These are phyloP conservation scores for Cladosporium sp. DNA, from an alignment of 2,329 filamentous ascomycete species.

Conservation along the genomic window DNA sequence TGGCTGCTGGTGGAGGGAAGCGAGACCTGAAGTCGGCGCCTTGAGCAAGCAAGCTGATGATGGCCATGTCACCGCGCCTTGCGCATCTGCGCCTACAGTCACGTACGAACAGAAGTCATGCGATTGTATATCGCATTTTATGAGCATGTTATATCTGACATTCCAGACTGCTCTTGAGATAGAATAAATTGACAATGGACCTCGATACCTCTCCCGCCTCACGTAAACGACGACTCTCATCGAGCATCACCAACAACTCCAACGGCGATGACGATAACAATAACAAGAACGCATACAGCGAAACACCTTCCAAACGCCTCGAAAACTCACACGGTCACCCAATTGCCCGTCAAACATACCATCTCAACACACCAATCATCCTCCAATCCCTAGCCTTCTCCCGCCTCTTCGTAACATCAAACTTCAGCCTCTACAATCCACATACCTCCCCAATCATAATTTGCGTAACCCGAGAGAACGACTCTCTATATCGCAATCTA, in stretches of 20 bases:
- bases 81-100: not conserved
- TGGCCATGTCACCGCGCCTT: not conserved
- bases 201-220: not conserved
- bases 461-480: slow-evolving; percentile 10
- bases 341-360: not conserved
- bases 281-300: not conserved
- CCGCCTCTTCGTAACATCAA: slow-evolving; percentile 17
- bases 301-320: slow-evolving; percentile 12
- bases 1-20: not conserved
- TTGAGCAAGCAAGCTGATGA: slow-evolving; percentile 2
- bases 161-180: not conserved
- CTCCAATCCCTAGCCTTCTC: slow-evolving; percentile 16
- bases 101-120: not conserved
- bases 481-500: slow-evolving; percentile 11
- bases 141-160: not conserved
- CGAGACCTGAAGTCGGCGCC: slow-evolving; percentile 5
- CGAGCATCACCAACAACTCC: not conserved
- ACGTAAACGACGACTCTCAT: not conserved
- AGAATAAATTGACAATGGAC: not conserved
- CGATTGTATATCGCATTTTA: not conserved
- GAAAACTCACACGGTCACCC: slow-evolving; percentile 13
- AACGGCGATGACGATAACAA: not conserved
- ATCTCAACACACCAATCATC: slow-evolving; percentile 15
- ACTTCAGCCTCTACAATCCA: slow-evolving; percentile 16
- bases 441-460: slow-evolving; percentile 15